Conservation (phyloP, 2,329 filamentous ascomycete species). For the Cladobotryum mycophilum region DNA sequence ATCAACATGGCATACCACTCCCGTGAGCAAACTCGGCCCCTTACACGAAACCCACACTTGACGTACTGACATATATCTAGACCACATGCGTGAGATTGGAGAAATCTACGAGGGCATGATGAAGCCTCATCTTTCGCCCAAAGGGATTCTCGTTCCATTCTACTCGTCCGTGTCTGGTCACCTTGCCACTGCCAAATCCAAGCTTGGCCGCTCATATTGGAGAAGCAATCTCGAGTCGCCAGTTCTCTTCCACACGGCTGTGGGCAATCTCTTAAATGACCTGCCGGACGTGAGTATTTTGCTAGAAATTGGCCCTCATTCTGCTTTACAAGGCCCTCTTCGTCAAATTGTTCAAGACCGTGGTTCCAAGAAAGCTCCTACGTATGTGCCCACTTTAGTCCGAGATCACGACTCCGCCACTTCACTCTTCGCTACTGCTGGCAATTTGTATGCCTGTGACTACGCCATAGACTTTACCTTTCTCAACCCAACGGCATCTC, state of each 20-base stretch:
- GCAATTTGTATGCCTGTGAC: background rate
- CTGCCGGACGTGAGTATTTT: background rate
- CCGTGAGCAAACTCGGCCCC: background rate
- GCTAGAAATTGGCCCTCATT: slow-evolving; percentile 1
- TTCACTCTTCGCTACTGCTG: slow-evolving; percentile 11
- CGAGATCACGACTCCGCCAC: slow-evolving; percentile 9
- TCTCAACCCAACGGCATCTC: too few species aligned
- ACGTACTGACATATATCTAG: too few species aligned
- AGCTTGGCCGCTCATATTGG: slow-evolving; percentile 23
- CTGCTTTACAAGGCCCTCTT: too few species aligned
- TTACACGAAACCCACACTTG: too few species aligned
- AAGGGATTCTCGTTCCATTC: slow-evolving; percentile 8
- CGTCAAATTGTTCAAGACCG: too few species aligned
- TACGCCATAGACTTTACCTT: too few species aligned
- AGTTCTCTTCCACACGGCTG: slow-evolving; percentile 20
- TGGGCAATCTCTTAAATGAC: slow-evolving; percentile 2
- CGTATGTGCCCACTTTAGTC: slow-evolving; percentile 15
- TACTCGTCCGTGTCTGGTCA: slow-evolving; percentile 26
- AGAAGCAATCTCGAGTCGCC: slow-evolving; percentile 24
- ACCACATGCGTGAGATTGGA: slow-evolving; percentile 8
- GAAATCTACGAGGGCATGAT: slow-evolving; percentile 2
- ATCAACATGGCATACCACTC: slow-evolving; percentile 40
- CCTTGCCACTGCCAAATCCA: slow-evolving; percentile 11
- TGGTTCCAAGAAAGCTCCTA: slow-evolving; percentile 4
- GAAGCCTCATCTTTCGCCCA: slow-evolving; percentile 1